phyloP scores from a whole-genome alignment of 495 filamentous ascomycete genomes.

The Aspergillus olivimuriae region DNA sequence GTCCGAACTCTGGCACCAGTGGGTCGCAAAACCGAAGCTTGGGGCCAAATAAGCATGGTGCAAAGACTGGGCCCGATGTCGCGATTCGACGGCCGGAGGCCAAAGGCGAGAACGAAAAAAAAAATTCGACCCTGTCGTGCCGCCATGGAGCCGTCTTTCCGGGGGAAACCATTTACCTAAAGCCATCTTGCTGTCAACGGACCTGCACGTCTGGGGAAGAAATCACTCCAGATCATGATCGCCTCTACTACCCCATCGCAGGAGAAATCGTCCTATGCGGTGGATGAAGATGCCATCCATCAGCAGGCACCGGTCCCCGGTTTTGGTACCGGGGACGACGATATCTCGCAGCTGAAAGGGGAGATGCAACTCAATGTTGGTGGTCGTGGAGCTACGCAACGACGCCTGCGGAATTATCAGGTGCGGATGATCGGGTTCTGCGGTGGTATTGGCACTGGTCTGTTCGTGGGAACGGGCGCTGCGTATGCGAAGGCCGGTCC shows the following conservation, averaged over 20 bases:
- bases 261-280: too few relatives aligned
- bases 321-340: conserved; percentile 10
- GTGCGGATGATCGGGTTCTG: conserved; percentile 37
- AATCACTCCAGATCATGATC: too few relatives aligned
- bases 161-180: too few relatives aligned
- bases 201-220: too few relatives aligned
- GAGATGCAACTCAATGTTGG: conserved; percentile 33
- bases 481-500: conserved; percentile 63
- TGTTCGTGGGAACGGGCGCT: conserved; percentile 68
- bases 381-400: conserved; percentile 29
- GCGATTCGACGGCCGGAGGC: not conserved
- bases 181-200: too few relatives aligned
- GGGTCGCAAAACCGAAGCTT: not conserved
- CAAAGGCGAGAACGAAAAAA: not conserved
- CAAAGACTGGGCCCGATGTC: not conserved
- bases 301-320: too few relatives aligned
- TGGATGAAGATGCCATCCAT: too few relatives aligned
- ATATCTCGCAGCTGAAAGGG: conserved; percentile 18
- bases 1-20: not conserved
- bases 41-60: not conserved
- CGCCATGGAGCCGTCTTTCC: conserved; percentile 11
- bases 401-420: conserved; percentile 33
- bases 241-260: too few relatives aligned
- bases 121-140: not conserved
- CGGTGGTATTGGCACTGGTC: conserved; percentile 55